Base-by-base conservation (phyloP, 2,329 filamentous ascomycete species). In the Verticillium tricorpus region DNA sequence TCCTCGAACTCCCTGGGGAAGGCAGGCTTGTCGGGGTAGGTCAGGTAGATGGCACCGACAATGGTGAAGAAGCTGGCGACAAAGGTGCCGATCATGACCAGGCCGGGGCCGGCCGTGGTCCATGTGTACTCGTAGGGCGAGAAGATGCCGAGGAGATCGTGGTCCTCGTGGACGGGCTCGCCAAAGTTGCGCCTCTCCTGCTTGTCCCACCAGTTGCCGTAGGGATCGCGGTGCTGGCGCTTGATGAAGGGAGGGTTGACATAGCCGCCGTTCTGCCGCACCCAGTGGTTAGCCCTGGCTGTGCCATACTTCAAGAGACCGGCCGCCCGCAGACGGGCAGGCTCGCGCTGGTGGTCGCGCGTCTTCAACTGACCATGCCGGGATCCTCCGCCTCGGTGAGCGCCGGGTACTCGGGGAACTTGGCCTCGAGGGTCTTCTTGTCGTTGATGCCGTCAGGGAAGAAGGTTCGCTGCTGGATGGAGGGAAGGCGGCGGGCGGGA, bases 111-210 rank as follows among this genome's bases (percentile, higher is more conserved):
- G 17, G 93, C 81, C 58, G 85, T 89, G 55, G 83, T 81, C 83
- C 95, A 94, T 61, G 88, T 95, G 80, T 99, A 98, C 71, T 93
- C 89, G 75, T 95, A 88, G 2, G 92, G 87, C 58, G 91, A 90
- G 78, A 99, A 94, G 67, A 97, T 89, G 69, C 93, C 93, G 62
- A 98, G 83, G 62, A 93, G 84, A 75, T 99, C 96, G 77, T 97
- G 90, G 77, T 99, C 95, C 78, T 99, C 96, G 77, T 99, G 94
- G 59, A 96, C 87, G 14, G 94, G 92, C 78, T 99, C 96, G 77
- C 93, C 93, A 75, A 91, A 98, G 84, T 99, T 98, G 72, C 95
- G 88, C 74, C 93, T 89, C 78, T 98, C 95, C 80, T 99, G 95
- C 77, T 93, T 90, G 79, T 99, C 94, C 92, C 93, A 98, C 92